phyloP scores from a whole-genome alignment of 768 basidiomycete species.

The Pleurotus djamor region DNA sequence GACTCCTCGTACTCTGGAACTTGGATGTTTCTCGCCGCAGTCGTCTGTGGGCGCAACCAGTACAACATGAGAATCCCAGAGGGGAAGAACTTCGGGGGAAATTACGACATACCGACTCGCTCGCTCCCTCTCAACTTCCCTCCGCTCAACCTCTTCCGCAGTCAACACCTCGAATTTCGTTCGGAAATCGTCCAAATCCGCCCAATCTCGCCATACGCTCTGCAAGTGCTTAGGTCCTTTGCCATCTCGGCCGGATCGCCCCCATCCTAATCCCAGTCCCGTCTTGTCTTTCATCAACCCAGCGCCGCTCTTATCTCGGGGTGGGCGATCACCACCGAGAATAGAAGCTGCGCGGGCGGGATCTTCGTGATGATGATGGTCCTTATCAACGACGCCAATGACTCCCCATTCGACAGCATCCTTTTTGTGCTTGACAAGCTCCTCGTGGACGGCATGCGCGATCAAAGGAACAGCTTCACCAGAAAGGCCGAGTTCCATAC shows the following conservation, averaged over 20 bases:
- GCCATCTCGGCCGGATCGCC: slow-evolving; percentile 73
- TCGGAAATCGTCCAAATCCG: slow-evolving; percentile 85
- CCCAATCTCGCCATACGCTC: slow-evolving; percentile 96
- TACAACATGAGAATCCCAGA: background rate
- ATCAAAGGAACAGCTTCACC: slow-evolving; percentile 89
- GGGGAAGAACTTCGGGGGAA: background rate
- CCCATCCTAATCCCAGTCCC: slow-evolving; percentile 75
- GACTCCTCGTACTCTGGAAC: slow-evolving; percentile 48
- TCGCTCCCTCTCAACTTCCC: slow-evolving; percentile 85
- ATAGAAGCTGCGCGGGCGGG: slow-evolving; percentile 26
- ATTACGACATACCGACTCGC: slow-evolving; percentile 57
- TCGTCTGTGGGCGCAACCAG: slow-evolving; percentile 34
- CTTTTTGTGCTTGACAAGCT: slow-evolving; percentile 92
- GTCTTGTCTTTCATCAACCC: slow-evolving; percentile 78
- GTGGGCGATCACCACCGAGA: slow-evolving; percentile 23
- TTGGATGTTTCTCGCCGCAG: slow-evolving; percentile 66
- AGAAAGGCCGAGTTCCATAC: slow-evolving; percentile 81
- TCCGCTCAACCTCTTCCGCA: slow-evolving; percentile 87
- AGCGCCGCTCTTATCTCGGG: slow-evolving; percentile 47
- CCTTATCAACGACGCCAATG: slow-evolving; percentile 51
- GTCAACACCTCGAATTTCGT: slow-evolving; percentile 86
- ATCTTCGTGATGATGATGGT: slow-evolving; percentile 19
- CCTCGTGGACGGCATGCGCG: slow-evolving; percentile 93
- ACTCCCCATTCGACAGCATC: slow-evolving; percentile 95
- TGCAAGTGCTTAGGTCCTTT: slow-evolving; percentile 78